Conservation (phyloP, 1,284 basidiomycete genomes). For the Puccinia horiana region DNA sequence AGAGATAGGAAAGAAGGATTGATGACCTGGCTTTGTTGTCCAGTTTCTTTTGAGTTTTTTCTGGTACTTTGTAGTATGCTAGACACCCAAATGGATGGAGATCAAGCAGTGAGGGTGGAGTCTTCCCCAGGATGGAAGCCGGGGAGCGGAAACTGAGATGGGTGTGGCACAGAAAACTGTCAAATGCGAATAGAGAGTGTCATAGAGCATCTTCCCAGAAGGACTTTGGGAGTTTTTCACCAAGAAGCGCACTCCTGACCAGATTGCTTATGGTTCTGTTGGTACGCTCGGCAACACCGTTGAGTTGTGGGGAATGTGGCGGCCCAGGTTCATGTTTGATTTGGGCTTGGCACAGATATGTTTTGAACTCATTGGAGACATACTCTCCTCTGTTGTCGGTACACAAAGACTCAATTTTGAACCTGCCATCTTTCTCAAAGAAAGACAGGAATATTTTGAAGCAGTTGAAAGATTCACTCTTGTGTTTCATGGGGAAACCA, state of each 20-base stretch:
- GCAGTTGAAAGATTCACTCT: background rate
- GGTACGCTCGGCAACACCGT: conserved; percentile 1
- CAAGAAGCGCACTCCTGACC: background rate
- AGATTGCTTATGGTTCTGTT: background rate
- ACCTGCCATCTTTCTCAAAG: conserved; percentile 53
- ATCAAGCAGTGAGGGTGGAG: background rate
- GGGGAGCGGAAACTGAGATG: conserved; percentile 15
- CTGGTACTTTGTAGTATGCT: background rate
- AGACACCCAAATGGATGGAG: background rate
- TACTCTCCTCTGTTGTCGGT: conserved; percentile 11
- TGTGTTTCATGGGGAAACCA: conserved; percentile 19
- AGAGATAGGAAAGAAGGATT: conserved; percentile 1
- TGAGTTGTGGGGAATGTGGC: background rate
- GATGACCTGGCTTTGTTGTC: background rate
- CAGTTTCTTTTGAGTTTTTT: background rate
- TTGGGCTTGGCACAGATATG: too few relatives aligned
- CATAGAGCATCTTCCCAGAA: conserved; percentile 22
- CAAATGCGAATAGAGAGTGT: background rate
- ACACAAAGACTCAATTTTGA: conserved; percentile 57
- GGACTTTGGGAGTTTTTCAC: background rate
- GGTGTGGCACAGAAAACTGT: conserved; percentile 11
- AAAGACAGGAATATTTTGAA: conserved; percentile 58
- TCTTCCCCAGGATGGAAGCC: too few relatives aligned
- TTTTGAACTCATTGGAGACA: too few relatives aligned
- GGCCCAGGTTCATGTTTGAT: too few relatives aligned